Evolutionary conservation across 202 grass and related monocot genomes (phyloP).

Genomic region (Zoysia matrella): DNA sequence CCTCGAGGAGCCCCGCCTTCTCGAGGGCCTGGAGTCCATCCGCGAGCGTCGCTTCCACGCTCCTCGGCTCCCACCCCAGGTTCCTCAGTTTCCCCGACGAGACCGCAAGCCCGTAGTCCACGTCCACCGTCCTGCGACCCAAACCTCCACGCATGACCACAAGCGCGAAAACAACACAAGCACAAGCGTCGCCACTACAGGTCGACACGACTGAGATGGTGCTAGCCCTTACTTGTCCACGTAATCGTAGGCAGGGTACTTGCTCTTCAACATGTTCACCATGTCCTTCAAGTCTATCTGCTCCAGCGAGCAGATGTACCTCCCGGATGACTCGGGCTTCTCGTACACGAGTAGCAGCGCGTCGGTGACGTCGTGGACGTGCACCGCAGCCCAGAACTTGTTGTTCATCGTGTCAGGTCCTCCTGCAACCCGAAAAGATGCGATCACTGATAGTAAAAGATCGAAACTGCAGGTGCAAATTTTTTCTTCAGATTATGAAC

Average conservation of each 20-base stretch:
- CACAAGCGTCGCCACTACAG: background rate
- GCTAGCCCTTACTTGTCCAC: conserved; percentile 23
- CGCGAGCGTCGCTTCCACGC: conserved; percentile 10
- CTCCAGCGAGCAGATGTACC: conserved; percentile 44
- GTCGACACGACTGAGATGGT: background rate
- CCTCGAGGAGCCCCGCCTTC: conserved; percentile 17
- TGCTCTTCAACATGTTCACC: conserved; percentile 33
- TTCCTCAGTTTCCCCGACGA: conserved; percentile 35
- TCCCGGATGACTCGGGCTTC: background rate
- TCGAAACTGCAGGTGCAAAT: too few relatives aligned
- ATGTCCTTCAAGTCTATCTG: conserved; percentile 24
- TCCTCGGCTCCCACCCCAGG: conserved; percentile 31
- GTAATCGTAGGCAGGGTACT: conserved; percentile 35
- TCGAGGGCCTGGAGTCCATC: conserved; percentile 23
- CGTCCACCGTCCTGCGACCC: conserved; percentile 45
- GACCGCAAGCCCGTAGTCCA: background rate
- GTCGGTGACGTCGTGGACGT: background rate
- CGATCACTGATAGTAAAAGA: background rate
- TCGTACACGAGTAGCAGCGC: background rate
- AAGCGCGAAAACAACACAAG: background rate
- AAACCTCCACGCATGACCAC: background rate
- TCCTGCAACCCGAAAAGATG: conserved; percentile 9
- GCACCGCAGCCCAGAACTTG: conserved; percentile 30
- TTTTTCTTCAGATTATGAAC: background rate
- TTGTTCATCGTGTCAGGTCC: conserved; percentile 40